Base-by-base conservation (phyloP, 495 filamentous ascomycete species). In the Aspergillus sparsus region DNA sequence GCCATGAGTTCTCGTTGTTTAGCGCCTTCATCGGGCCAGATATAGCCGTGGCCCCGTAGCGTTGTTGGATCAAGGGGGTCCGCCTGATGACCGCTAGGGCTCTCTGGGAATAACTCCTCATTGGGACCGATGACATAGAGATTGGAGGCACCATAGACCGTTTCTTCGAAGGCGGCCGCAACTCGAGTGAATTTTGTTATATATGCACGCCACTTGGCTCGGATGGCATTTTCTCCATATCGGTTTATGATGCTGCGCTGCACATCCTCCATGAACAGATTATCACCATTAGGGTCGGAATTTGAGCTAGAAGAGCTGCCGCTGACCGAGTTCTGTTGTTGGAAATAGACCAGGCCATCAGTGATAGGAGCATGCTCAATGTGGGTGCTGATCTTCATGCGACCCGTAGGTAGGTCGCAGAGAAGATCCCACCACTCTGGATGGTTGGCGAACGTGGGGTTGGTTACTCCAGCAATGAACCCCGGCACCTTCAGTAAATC, bases 361-460 rank as follows among this genome's bases (percentile, higher is more conserved):
- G 90, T 96, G 16, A 91, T 71, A 1, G 87, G 84, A 1, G 89
- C 89, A 11, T 77, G 69, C 57, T 95, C 91, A 56, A 97, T 89
- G 62, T 84, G 84, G 67, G 77, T 87, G 66, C 89, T 95, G 67
- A 99, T 97, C 72, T 93, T 95, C 78, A 99, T 95, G 13, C 91
- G 85, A 33, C 94, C 94, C 2, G 87, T 92, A 4, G 91, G 88
- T 33, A 99, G 79, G 70, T 99, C 94, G 70, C 94, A 99, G 13
- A 99, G 81, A 7, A 99, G 72, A 73, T 99, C 94, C 94, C 94
- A 99, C 94, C 94, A 99, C 66, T 96, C 92, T 0, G 89, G 89
- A 66, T 97, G 93, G 65, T 93, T 85, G 60, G 92, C 91, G 71
- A 99, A 98, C 0, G 89, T 91, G 8, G 93, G 94, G 73, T 99